These are phyloP conservation scores for Trematosphaeria pertusa DNA, from an alignment of 2,329 filamentous ascomycete species.

Conservation along the genomic window DNA sequence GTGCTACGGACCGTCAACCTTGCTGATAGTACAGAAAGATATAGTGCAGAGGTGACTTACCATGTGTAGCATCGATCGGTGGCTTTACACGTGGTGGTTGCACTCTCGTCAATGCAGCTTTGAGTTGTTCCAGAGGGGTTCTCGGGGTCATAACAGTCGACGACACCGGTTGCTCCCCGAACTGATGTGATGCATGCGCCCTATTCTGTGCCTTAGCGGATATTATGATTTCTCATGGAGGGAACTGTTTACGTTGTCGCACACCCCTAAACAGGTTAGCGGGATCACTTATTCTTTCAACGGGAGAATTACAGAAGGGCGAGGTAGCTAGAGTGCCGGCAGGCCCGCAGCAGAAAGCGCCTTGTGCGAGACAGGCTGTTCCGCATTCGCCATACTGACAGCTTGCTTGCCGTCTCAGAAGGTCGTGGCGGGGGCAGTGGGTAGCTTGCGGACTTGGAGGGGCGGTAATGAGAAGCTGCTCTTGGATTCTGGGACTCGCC, in stretches of 20 bases:
- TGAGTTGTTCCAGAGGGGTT: conserved; percentile 21
- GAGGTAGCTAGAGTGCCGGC: conserved; percentile 18
- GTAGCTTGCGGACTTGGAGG: conserved; percentile 8
- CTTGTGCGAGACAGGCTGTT: conserved; percentile 14
- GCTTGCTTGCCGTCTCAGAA: conserved; percentile 6
- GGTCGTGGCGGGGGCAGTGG: background rate
- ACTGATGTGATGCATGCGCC: conserved; percentile 22
- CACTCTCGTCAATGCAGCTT: conserved; percentile 14
- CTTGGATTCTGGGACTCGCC: background rate
- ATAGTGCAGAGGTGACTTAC: conserved; percentile 4
- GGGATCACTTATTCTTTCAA: background rate
- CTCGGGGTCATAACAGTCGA: conserved; percentile 23
- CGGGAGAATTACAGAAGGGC: conserved; percentile 12
- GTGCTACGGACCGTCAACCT: conserved; percentile 1
- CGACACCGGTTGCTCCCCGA: conserved; percentile 19
- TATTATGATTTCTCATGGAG: too few species aligned
- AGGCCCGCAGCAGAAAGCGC: conserved; percentile 22
- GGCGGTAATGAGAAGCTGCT: conserved; percentile 6
- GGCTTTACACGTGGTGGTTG: conserved; percentile 15
- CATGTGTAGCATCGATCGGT: conserved; percentile 24
- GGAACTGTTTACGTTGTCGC: conserved; percentile 21
- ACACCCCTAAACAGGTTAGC: conserved; percentile 16
- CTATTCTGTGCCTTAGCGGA: too few species aligned
- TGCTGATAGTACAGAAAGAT: background rate
- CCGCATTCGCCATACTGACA: conserved; percentile 18